phyloP scores from a whole-genome alignment of 2,329 filamentous ascomycete genomes.

The Scleromitrula shiraiana region DNA sequence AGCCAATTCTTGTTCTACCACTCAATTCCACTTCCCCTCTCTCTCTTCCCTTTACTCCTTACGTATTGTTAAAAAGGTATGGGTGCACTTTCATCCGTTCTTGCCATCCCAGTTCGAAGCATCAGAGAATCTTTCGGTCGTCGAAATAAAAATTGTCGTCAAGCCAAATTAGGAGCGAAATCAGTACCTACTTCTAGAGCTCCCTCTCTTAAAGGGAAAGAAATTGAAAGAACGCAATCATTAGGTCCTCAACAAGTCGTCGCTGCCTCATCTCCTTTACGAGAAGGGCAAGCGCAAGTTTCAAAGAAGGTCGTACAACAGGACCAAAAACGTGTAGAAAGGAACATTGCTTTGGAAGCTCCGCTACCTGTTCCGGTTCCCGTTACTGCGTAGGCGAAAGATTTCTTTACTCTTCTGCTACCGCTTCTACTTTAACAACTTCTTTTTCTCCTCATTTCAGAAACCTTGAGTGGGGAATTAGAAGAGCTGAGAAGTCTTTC shows the following conservation, averaged over 20 bases:
- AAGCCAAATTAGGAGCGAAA: neutral
- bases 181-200: neutral
- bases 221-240: conserved; percentile 3
- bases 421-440: neutral
- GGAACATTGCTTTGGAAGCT: neutral
- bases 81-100: conserved; percentile 17
- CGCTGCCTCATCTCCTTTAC: too few relatives aligned
- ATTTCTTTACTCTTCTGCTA: neutral
- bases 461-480: neutral
- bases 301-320: neutral
- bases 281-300: neutral
- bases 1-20: too few relatives aligned
- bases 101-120: conserved; percentile 9
- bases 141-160: neutral
- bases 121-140: conserved; percentile 11
- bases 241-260: too few relatives aligned
- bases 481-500: conserved; percentile 8
- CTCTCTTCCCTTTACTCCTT: neutral
- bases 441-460: neutral
- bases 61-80: too few relatives aligned
- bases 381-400: neutral
- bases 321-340: neutral
- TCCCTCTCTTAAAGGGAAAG: neutral
- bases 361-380: neutral
- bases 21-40: neutral